Evolutionary conservation across 2,329 filamentous ascomycete species (phyloP).

Genomic region (Pseudocercospora macadamiae): DNA sequence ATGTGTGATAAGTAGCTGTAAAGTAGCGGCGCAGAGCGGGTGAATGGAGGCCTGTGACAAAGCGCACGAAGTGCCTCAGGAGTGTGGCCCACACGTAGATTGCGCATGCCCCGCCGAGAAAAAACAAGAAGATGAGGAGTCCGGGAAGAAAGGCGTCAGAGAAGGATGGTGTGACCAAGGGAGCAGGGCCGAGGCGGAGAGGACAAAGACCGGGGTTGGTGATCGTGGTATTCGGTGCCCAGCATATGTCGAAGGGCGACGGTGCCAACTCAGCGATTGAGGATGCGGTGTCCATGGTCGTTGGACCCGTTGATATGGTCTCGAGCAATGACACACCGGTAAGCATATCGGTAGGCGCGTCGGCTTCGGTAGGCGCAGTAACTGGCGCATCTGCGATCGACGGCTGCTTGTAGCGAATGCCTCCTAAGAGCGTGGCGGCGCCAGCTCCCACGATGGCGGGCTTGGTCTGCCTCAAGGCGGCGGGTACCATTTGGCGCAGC

Average conservation of each 20-base stretch:
- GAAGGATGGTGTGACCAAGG: not conserved
- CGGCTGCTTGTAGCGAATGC: too few species aligned
- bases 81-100: too few species aligned
- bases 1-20: too few species aligned
- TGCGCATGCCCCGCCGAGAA: too few species aligned
- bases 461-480: too few species aligned
- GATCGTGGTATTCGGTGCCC: not conserved
- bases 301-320: not conserved
- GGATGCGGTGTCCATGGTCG: not conserved
- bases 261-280: not conserved
- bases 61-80: too few species aligned
- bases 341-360: not conserved
- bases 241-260: not conserved
- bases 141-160: not conserved
- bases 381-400: too few species aligned
- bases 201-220: not conserved
- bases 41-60: too few species aligned
- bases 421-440: too few species aligned
- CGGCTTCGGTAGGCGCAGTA: not conserved
- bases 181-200: not conserved
- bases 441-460: too few species aligned
- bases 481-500: not conserved
- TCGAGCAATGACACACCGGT: not conserved
- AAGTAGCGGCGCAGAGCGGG: too few species aligned
- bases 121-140: not conserved